Base-by-base conservation (phyloP, 1,284 basidiomycete species). In the Naganishia cerealis region DNA sequence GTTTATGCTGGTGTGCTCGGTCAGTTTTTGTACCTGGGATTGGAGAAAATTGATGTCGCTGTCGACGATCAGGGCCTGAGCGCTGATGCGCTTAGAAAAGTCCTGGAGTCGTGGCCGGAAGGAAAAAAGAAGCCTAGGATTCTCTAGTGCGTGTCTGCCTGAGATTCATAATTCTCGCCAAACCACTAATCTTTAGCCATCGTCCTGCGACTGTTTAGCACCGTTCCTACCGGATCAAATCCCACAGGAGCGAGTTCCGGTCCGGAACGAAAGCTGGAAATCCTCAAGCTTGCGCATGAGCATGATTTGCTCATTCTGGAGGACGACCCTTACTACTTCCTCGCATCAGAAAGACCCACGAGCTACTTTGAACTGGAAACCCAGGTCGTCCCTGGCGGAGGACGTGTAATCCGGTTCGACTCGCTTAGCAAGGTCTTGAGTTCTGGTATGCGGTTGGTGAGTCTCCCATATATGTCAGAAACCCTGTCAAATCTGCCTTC, bases 371-470 rank as follows among this genome's bases (percentile, higher is more conserved):
- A 85, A 63, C 83, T 94, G 54, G 92, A 94, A 76, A 82, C 78
- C 0, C 74, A 79, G 57, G 75, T 80, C 59, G 77, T 79, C 67
- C 77, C 77, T 29, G 72, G 75, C 71, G 85, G 86, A 38, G 91
- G 91, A 3, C 86, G 88, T n/a, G 91, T 94, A 10, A 71, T 94
- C 29, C 86, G 92, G 46, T 91, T 94, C 77, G 92, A 94, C 77
- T 91, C 89, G 76, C 84, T 96, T 70, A 91, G 89, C 67, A 97
- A 97, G 83, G 84, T 95, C 52, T 82, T 94, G 24, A 90, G 90
- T 10, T 88, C 89, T 16, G 92, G 91, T 61, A 71, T 79, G 71
- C 73, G 78, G 66, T 71, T 80, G 52, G 71, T 75, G 67, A 69
- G 73, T 72, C 48, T 24, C n/a, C 12, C 16, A 2, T 3, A 48